phyloP scores from a whole-genome alignment of 2,329 filamentous ascomycete genomes.

The Alternaria sp. region DNA sequence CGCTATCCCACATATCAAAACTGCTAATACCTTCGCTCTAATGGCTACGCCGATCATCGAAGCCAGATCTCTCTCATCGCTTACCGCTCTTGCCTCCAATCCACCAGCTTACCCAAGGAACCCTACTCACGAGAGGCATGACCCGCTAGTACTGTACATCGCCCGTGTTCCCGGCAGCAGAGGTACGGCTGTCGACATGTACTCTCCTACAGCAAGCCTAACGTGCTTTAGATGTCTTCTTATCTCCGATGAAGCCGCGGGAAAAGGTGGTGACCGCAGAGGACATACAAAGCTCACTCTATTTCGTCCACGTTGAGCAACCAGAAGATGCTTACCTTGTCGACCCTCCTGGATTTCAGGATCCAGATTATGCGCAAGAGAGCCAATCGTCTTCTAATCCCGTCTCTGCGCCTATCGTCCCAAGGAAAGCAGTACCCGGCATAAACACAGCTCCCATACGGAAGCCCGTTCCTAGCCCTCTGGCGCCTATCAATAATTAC shows the following conservation, averaged over 20 bases:
- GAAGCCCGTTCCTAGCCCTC: conserved; percentile 38
- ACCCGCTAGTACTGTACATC: conserved; percentile 86
- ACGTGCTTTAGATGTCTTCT: conserved; percentile 74
- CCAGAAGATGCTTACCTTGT: conserved; percentile 58
- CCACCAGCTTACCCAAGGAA: conserved; percentile 86
- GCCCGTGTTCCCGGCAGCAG: conserved; percentile 88
- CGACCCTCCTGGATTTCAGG: conserved; percentile 16
- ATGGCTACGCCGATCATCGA: conserved; percentile 62
- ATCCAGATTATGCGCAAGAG: conserved; percentile 19
- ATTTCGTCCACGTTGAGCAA: conserved; percentile 83
- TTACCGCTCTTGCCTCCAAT: conserved; percentile 82
- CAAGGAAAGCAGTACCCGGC: conserved; percentile 37
- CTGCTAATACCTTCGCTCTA: conserved; percentile 18
- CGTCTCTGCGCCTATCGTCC: conserved; percentile 27
- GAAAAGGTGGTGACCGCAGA: conserved; percentile 86
- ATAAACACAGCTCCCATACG: conserved; percentile 21
- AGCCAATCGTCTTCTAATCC: conserved; percentile 11
- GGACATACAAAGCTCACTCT: conserved; percentile 86
- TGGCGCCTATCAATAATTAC: conserved; percentile 33
- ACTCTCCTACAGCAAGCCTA: conserved; percentile 12
- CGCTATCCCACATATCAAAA: conserved; percentile 10
- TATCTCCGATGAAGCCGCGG: conserved; percentile 88
- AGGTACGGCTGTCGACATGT: conserved; percentile 62
- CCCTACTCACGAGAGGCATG: conserved; percentile 70
- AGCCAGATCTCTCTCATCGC: conserved; percentile 79